Conservation (phyloP, 768 basidiomycete species). For the Suillus subluteus region DNA sequence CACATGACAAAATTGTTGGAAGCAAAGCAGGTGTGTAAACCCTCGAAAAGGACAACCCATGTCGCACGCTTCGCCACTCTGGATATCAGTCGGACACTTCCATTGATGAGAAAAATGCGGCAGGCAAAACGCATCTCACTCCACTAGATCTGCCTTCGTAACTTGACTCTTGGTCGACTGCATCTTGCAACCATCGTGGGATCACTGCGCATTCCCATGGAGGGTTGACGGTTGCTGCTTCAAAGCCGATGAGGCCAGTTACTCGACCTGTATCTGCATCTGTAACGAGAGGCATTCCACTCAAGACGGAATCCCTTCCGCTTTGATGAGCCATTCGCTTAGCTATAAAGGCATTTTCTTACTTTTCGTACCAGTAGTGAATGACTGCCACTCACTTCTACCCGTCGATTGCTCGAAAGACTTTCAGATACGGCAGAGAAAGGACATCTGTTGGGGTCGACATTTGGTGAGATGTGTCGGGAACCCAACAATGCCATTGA, state of each 20-base stretch:
- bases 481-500: background rate
- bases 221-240: conserved; percentile 22
- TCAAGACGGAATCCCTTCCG: background rate
- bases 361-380: background rate
- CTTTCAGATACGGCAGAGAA: background rate
- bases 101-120: background rate
- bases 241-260: conserved; percentile 20
- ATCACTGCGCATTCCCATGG: conserved; percentile 27
- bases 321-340: background rate
- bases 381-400: background rate
- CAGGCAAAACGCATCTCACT: background rate
- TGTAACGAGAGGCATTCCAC: background rate
- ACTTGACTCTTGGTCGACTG: conserved; percentile 11
- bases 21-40: background rate
- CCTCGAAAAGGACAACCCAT: background rate
- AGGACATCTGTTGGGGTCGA: background rate
- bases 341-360: background rate
- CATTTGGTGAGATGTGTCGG: background rate
- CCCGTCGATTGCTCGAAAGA: background rate
- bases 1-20: background rate
- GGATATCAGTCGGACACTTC: background rate
- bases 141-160: background rate
- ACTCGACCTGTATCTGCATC: background rate
- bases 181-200: conserved; percentile 23
- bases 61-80: background rate